Evolutionary conservation across 345 rosid genomes (phyloP).

Genomic region (Linum usitatissimum): DNA sequence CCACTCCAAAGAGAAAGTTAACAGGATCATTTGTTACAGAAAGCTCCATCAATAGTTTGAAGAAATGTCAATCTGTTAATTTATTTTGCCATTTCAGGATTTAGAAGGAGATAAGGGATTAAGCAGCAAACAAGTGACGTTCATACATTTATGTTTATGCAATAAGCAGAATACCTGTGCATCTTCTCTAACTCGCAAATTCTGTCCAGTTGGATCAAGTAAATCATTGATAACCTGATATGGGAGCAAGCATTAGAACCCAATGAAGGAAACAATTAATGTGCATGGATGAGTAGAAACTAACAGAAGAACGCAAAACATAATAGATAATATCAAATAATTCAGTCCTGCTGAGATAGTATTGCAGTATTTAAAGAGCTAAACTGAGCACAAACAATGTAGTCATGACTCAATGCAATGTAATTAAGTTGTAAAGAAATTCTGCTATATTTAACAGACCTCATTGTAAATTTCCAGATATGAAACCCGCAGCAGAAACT

Average conservation of each 20-base stretch:
- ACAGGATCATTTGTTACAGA: neutral
- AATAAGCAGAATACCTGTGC: conserved; percentile 55
- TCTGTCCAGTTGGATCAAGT: conserved; percentile 98
- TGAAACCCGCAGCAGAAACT: conserved; percentile 92
- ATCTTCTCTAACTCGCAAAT: conserved; percentile 99
- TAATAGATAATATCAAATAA: neutral
- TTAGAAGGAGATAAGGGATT: neutral
- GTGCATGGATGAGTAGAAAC: neutral
- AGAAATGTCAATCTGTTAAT: neutral
- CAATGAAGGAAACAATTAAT: neutral
- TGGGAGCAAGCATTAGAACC: conserved; percentile 14
- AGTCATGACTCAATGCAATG: neutral
- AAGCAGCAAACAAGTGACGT: neutral
- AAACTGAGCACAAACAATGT: neutral
- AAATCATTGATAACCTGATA: conserved; percentile 96
- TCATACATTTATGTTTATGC: neutral
- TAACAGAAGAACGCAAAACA: neutral
- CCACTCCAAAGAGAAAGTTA: conserved; percentile 1
- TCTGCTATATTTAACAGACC: conserved; percentile 33
- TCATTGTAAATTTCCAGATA: conserved; percentile 99
- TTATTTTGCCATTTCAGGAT: neutral
- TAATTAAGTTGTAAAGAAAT: neutral
- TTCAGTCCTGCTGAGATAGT: neutral
- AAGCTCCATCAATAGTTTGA: neutral
- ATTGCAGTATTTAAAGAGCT: neutral